phyloP scores from a whole-genome alignment of 306 rosid species.

The Trifolium subterraneum region DNA sequence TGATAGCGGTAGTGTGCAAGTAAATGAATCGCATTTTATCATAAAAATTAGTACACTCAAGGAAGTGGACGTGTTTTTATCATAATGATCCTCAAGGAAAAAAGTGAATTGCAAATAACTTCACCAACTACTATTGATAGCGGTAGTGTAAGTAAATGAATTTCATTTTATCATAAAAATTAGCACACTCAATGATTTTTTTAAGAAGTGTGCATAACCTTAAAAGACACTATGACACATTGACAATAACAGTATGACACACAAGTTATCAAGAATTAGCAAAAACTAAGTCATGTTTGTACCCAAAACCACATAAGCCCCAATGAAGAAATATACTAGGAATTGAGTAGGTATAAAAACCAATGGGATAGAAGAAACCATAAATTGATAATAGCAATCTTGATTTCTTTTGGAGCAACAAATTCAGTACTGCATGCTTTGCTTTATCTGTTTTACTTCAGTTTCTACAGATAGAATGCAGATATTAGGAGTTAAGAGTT shows the following conservation, averaged over 20 bases:
- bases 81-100: conserved; percentile 24
- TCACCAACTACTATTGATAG: too few relatives aligned
- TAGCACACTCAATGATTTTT: background rate
- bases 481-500: conserved; percentile 1
- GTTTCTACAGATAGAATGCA: background rate
- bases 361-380: conserved; percentile 5
- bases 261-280: conserved; percentile 27
- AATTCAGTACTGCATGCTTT: background rate
- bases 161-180: background rate
- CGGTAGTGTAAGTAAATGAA: too few relatives aligned
- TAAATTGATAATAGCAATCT: conserved; percentile 27
- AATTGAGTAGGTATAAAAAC: background rate
- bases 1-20: too few relatives aligned
- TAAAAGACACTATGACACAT: background rate
- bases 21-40: too few relatives aligned
- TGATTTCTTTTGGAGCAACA: background rate
- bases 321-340: background rate
- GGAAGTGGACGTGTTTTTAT: too few relatives aligned
- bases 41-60: too few relatives aligned
- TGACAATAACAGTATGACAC: background rate
- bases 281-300: background rate
- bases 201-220: background rate
- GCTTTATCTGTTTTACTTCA: background rate
- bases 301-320: conserved; percentile 15
- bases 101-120: background rate